Base-by-base conservation (phyloP, 192 early-diverging fungal species). In the Gorgonomyces haynaldii region DNA sequence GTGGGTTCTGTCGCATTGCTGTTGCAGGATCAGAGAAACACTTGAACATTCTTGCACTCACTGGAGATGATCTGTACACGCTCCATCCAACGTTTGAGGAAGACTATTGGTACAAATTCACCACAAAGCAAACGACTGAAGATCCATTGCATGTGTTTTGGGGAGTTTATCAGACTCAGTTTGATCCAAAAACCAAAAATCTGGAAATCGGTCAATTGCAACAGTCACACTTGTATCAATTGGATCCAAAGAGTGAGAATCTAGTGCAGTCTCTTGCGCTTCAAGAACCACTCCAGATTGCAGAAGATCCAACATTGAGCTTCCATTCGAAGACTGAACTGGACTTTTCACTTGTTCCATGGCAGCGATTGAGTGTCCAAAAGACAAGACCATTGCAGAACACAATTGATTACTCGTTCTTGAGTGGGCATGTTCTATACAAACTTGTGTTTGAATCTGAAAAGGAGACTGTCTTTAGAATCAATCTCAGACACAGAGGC, bases 401-500 rank as follows among this genome's bases (percentile, higher is more conserved):
- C 40, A 58, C 79, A 15, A 59, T 81, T 6, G 83, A 84, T 37
- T 48, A 79, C 21, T 58, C 66, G 0, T 80, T 64, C 49, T 79
- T 71, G 15, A 72, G 66, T 49, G 79, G 81, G 43, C 80, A 86
- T 50, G 58, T 66, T 1, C 36, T 86, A 21, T 84, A 86, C 56
- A 57, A 65, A 23, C 66, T 70, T 31, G 57, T 54, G 16, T 74
- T 86, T 48, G 60, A 42, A 2, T 61, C 61, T 3, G 57, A 56
- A 44, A 35, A 36, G 37, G 32, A 41, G 9, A 61, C 84, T 17
- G 31, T 43, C 13, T 58, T 91, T 19, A 64, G 65, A 36, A 47
- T 89, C 25, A 87, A 85, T 53, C 69, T 66, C 27, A 74, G 89
- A 20, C 78, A 91, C 61, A 66, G 84, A 26, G 70, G 67, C 43